Evolutionary conservation across 306 rosid species (phyloP), one percentile per base, ranked within the genome.

Genomic region (Rosa chinensis): DNA sequence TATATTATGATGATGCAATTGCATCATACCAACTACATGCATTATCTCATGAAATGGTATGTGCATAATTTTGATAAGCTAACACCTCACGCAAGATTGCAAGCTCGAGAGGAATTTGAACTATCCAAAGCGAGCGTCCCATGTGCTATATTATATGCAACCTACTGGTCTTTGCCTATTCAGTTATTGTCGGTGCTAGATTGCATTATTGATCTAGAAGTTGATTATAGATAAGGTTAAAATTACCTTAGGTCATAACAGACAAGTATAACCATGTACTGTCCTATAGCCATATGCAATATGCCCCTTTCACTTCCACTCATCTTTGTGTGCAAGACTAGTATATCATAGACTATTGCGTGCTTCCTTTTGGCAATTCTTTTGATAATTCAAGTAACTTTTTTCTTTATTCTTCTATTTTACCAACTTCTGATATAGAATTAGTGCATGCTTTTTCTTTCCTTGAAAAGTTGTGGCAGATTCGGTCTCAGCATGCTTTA

Each of bases 401-500:
- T 66, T 58, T 21, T 62, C 55, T 79, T 72, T 49, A 48, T 79
- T 62, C 63, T 63, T 63, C 72, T 73, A 59, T 32, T 21, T 28
- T 62, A 32, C 53, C 78, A 62, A 62, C 70, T 37, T 72, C 12
- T n/a, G 16, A 13, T 17, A 20, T 40, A 12, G 1, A 6, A 71
- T 45, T 48, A 47, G 28, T 63, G 43, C 68, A 63, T 61, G 45
- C 35, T 16, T 62, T 56, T 59, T 62, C 78, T 72, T 79, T 21
- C 37, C 16, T 21, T 5, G 48, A 17, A 79, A 79, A 35, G 55
- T 47, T 11, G 75, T 68, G 66, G 43, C 75, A 67, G 62, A 18
- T 81, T 59, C 59, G 66, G 84, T 81, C 52, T 70, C 12, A 28
- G 11, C 43, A 58, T 13, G 71, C 77, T 25, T 58, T 71, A 8